phyloP scores from a whole-genome alignment of 2,329 filamentous ascomycete genomes.

The Lojkania enalia region DNA sequence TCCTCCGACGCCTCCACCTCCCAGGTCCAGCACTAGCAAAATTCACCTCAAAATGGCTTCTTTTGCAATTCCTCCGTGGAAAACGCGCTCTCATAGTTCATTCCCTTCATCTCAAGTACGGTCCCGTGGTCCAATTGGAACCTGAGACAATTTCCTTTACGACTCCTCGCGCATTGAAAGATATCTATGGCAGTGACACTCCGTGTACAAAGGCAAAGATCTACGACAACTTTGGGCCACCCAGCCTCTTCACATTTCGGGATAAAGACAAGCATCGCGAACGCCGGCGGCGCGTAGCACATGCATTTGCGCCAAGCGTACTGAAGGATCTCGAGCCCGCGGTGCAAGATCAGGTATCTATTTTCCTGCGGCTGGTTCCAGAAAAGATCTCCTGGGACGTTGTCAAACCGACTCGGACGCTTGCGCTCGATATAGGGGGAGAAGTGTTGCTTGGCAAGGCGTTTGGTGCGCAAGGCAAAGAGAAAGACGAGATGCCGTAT shows the following conservation, averaged over 20 bases:
- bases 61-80: conserved; percentile 1
- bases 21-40: conserved; percentile 4
- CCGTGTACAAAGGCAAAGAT: background rate
- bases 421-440: conserved; percentile 5
- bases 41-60: conserved; percentile 6
- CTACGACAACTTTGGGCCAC: background rate
- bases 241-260: background rate
- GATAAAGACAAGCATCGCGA: conserved; percentile 2
- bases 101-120: conserved; percentile 1
- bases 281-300: background rate
- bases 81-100: conserved; percentile 2
- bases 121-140: conserved; percentile 4
- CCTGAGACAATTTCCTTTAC: conserved; percentile 1
- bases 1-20: conserved; percentile 2
- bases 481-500: conserved; percentile 1
- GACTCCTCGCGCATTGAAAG: background rate
- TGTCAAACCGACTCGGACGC: background rate
- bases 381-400: conserved; percentile 1
- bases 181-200: background rate
- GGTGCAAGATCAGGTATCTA: background rate
- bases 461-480: conserved; percentile 3
- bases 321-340: conserved; percentile 3
- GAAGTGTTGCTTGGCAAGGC: conserved; percentile 2
- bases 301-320: conserved; percentile 1
- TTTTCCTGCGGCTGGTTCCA: background rate